Evolutionary conservation across 768 basidiomycete genomes (phyloP), one percentile per base, ranked within the genome.

Genomic region (Asterophora parasitica): DNA sequence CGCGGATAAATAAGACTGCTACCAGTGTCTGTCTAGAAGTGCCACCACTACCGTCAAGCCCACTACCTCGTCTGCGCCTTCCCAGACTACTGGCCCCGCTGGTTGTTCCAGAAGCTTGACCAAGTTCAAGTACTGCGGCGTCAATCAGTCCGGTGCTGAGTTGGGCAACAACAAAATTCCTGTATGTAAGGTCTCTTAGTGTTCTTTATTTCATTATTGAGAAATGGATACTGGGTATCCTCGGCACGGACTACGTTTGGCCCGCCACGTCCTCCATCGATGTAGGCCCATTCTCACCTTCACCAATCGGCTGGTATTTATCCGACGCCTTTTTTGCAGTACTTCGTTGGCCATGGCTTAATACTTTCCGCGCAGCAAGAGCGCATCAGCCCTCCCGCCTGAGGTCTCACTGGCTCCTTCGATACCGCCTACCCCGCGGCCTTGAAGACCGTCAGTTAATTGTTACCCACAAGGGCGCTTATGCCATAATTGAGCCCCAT

Each of bases 101-200:
- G 34, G 38, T 26, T 75, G 74, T 62, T 59, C 72, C 12, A 69
- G 70, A 15, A 54, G 60, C 2, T 61, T 62, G 55, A 79, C 77
- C 38, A 81, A 79, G 60, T 82, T 83, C 73, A 68, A 73, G 58
- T 79, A 63, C 68, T 81, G 82, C 51, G 82, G 81, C 61, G 80
- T 82, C 36, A 82, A 79, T 63, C 63, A 82, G 60, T 75, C 78
- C 42, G 79, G 79, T 54, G 81, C 79, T 34, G 81, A 83, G 61
- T 83, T 82, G 51, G 81, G 81, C 13, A 64, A 70, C 51, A 65
- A 55, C 10, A 63, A 57, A 13, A 69, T 73, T 54, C 81, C 81
- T 12, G 81, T 79, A 46, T n/a, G n/a, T n/a, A 58, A 63, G 36
- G 60, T 30, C 17, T 17, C 15, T n/a, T 46, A 20, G 19, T 7